Percentiles rank a stretch among this genome's conserved stretches.
Conservation (phyloP, 108 stramenopile species). For the Cyclotella distinguenda region DNA sequence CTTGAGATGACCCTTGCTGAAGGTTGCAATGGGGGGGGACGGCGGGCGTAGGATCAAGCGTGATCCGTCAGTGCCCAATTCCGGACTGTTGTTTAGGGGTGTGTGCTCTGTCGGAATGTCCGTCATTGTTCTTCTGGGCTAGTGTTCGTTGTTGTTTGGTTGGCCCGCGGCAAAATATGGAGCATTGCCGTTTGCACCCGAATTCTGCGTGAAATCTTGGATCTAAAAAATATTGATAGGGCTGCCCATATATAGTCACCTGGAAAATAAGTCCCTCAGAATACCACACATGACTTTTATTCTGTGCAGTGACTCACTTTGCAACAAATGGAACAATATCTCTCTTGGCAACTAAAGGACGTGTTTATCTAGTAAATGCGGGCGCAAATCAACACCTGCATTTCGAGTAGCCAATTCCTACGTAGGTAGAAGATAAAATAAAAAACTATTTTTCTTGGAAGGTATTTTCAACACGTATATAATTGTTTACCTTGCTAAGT, state of each 20-base stretch:
- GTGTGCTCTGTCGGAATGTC: constrained; percentile 1
- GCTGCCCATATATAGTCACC: background rate
- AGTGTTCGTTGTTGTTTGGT: too few species aligned
- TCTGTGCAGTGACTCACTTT: too few species aligned
- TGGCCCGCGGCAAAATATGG: background rate
- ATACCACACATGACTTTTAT: background rate
- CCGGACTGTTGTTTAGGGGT: constrained; percentile 2
- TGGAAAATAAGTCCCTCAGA: background rate
- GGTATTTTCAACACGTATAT: too few species aligned
- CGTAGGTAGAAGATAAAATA: too few species aligned
- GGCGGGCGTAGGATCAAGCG: background rate
- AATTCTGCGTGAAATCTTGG: background rate
- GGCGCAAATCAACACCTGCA: too few species aligned
- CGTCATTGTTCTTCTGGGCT: background rate
- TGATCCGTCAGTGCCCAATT: background rate
- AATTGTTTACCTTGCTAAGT: too few species aligned
- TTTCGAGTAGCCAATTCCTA: too few species aligned
- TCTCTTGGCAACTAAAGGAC: too few species aligned
- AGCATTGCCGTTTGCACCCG: background rate
- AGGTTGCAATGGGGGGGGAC: constrained; percentile 2
- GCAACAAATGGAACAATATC: too few species aligned
- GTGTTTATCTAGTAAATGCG: too few species aligned
- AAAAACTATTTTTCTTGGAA: too few species aligned
- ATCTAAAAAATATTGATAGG: background rate
- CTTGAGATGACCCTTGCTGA: constrained; percentile 20